Evolutionary conservation across 2,329 filamentous ascomycete species (phyloP), one percentile per base, ranked within the genome.

Genomic region (Cercospora beticola): DNA sequence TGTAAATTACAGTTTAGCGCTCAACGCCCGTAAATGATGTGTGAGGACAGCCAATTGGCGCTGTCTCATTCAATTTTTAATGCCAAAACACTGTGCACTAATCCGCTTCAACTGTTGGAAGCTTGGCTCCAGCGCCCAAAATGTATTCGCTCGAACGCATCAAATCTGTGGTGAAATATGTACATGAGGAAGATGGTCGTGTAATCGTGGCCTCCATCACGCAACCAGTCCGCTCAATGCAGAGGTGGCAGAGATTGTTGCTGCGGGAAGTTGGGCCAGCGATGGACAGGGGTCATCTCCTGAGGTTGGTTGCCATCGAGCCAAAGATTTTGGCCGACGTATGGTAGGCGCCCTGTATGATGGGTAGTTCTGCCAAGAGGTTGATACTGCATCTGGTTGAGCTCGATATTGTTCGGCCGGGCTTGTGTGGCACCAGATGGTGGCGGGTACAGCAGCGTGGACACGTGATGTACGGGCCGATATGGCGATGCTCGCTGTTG

Each of bases 401-500:
- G 79, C 49, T 79, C 79, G 18, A 84, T 79, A 43, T 79, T 80
- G 57, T 79, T 78, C 10, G 81, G 78, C 8, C 81, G 80, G 59
- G 82, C 81, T 60, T 94, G 90, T 71, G 96, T 86, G 7, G 92
- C 92, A 8, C 89, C 86, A 26, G 92, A 91, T 0, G 93, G 92
- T 6, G 93, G 92, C 33, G 94, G 94, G 68, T 95, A 93, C 31
- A 97, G 85, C n/a, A 98, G 86, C 0, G 93, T 97, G 74, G 95
- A 93, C 68, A 97, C 92, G 69, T 92, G 88, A 64, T 94, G 91
- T 46, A 97, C 90, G 1, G 94, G 94, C 71, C 93, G 92, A 81
- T 98, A 98, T 3, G 95, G 95, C 65, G 94, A 98, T 71, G 92
- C 90, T 66, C 95, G 88, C 78, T 97, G 92, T 76, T 92, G 91